phyloP scores from a whole-genome alignment of 2,329 filamentous ascomycete genomes.

The Domatiomyces globalis region DNA sequence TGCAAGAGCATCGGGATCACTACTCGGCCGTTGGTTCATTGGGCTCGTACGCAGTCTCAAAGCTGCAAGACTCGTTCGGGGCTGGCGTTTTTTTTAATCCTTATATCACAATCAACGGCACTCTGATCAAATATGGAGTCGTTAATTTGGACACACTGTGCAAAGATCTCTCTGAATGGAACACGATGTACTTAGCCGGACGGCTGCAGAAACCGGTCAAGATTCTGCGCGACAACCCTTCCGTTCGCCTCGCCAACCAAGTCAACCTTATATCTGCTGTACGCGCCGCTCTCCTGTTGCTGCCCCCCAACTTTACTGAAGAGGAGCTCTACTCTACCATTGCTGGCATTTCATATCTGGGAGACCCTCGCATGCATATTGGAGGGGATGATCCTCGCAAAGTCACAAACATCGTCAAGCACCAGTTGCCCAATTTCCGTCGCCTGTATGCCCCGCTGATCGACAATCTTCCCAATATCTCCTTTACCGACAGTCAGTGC shows the following conservation, averaged over 20 bases:
- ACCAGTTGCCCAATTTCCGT: conserved; percentile 84
- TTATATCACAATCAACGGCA: conserved; percentile 85
- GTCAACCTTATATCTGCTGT: conserved; percentile 87
- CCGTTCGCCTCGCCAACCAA: conserved; percentile 86
- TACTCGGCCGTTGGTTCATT: conserved; percentile 76
- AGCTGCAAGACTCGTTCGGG: conserved; percentile 74
- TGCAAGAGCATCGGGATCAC: conserved; percentile 76
- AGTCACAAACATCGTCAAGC: conserved; percentile 81
- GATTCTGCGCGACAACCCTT: conserved; percentile 85
- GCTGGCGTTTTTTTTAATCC: conserved; percentile 97
- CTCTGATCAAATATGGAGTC: conserved; percentile 94
- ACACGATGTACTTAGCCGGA: conserved; percentile 90
- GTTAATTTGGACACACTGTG: conserved; percentile 87
- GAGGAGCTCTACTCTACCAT: conserved; percentile 81
- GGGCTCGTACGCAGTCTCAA: conserved; percentile 71
- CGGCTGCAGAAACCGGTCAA: conserved; percentile 95
- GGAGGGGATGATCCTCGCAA: conserved; percentile 85
- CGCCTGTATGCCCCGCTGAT: conserved; percentile 81
- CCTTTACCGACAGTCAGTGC: conserved; percentile 54
- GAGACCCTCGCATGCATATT: conserved; percentile 88
- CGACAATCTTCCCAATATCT: conserved; percentile 75
- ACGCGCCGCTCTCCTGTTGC: conserved; percentile 72
- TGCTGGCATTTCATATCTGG: conserved; percentile 81
- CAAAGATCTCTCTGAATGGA: conserved; percentile 75
- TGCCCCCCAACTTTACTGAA: conserved; percentile 75